A percentile compares a stretch with the other conserved stretches of the same genome.
phyloP scores from a whole-genome alignment of 2,329 filamentous ascomycete genomes.

The Aspergillus ustus region DNA sequence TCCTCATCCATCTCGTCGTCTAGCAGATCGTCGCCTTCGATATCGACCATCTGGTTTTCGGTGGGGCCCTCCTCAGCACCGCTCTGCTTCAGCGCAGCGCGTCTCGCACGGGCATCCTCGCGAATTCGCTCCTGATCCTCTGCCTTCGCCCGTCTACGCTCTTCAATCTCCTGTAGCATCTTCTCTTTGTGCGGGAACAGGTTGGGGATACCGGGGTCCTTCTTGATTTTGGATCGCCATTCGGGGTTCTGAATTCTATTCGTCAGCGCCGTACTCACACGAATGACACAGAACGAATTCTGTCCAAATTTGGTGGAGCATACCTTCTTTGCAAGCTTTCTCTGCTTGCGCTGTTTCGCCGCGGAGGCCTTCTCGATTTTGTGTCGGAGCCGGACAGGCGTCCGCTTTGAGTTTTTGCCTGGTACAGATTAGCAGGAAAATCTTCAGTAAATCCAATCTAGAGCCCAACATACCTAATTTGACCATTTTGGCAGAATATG shows the following conservation, averaged over 20 bases:
- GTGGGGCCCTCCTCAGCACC: slow-evolving; percentile 38
- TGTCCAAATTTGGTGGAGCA: not conserved
- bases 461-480: slow-evolving; percentile 40
- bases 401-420: slow-evolving; percentile 96
- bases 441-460: not conserved
- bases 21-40: slow-evolving; percentile 54
- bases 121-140: slow-evolving; percentile 74
- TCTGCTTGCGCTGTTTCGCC: slow-evolving; percentile 87
- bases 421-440: slow-evolving; percentile 6
- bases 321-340: slow-evolving; percentile 85
- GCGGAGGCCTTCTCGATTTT: slow-evolving; percentile 94
- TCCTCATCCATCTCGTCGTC: slow-evolving; percentile 50
- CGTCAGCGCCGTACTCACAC: slow-evolving; percentile 15
- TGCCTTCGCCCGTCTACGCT: slow-evolving; percentile 77
- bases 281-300: not conserved
- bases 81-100: slow-evolving; percentile 48
- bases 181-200: slow-evolving; percentile 97
- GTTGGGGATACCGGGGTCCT: slow-evolving; percentile 97
- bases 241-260: slow-evolving; percentile 71
- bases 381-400: slow-evolving; percentile 84
- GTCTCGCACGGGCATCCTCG: slow-evolving; percentile 63
- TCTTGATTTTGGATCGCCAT: slow-evolving; percentile 95
- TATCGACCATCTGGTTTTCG: slow-evolving; percentile 47
- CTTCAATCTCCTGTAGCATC: slow-evolving; percentile 91
- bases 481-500: slow-evolving; percentile 41